Conservation (phyloP, 2,329 filamentous ascomycete genomes). For the Aspergillus phoenicis region DNA sequence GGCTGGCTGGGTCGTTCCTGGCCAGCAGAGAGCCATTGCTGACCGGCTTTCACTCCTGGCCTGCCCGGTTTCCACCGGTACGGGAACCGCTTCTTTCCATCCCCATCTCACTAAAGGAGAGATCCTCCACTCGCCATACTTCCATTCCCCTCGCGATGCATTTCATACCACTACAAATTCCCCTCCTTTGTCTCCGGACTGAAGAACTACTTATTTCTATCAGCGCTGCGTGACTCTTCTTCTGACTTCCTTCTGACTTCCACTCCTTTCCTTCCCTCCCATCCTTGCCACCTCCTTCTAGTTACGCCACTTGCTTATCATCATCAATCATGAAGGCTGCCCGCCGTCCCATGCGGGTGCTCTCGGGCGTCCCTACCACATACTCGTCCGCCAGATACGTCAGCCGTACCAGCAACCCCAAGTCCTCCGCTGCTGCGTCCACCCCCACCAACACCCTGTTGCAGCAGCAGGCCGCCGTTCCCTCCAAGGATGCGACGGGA, state of each 20-base stretch:
- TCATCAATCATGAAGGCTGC: slow-evolving; percentile 34
- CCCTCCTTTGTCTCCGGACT: not conserved
- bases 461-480: slow-evolving; percentile 24
- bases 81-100: not conserved
- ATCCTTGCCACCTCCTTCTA: not conserved
- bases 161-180: not conserved
- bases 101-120: not conserved
- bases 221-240: not conserved
- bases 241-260: not conserved
- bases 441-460: slow-evolving; percentile 26
- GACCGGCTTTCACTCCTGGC: not conserved
- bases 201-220: not conserved
- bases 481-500: slow-evolving; percentile 27
- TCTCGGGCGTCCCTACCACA: slow-evolving; percentile 15
- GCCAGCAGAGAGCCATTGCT: not conserved
- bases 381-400: slow-evolving; percentile 29
- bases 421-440: slow-evolving; percentile 34
- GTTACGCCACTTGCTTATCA: slow-evolving; percentile 7
- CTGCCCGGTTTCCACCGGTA: slow-evolving; percentile 30
- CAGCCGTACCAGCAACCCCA: slow-evolving; percentile 37
- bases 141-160: not conserved
- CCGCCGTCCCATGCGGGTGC: slow-evolving; percentile 30
- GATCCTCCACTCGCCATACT: not conserved
- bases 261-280: not conserved
- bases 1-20: too few relatives aligned